A percentile compares a stretch with the other conserved stretches of the same genome.
Conservation (phyloP, 495 filamentous ascomycete species). For the Astrocystis sublimbata region DNA sequence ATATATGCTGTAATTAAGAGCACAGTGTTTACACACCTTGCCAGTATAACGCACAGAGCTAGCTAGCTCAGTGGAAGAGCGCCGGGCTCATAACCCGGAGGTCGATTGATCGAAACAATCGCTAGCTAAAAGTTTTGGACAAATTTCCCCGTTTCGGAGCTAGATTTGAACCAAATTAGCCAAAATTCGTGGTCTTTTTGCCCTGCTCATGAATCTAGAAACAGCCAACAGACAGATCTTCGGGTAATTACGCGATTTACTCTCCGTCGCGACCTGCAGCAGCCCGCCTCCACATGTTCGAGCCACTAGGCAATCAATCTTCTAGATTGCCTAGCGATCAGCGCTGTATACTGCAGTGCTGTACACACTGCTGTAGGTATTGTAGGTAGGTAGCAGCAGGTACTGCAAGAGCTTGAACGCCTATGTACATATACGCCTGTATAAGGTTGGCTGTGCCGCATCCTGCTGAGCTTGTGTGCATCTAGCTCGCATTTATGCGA, state of each 20-base stretch:
- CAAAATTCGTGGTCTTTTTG: neutral
- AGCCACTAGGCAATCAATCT: neutral
- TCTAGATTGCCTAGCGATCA: neutral
- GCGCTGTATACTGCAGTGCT: neutral
- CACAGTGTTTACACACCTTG: neutral
- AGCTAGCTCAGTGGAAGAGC: slow-evolving; percentile 42
- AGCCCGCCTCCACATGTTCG: neutral
- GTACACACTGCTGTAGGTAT: too few relatives aligned
- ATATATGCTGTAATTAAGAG: neutral
- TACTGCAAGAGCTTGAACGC: too few relatives aligned
- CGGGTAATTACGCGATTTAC: slow-evolving; percentile 6
- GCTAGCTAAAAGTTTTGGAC: slow-evolving; percentile 29
- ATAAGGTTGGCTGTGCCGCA: neutral
- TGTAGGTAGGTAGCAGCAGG: too few relatives aligned
- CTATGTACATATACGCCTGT: too few relatives aligned
- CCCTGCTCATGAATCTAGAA: neutral
- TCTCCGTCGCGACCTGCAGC: slow-evolving; percentile 4
- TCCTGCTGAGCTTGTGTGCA: neutral
- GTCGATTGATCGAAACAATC: slow-evolving; percentile 48
- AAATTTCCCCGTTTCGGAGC: neutral
- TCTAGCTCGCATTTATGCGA: neutral
- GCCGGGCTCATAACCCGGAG: slow-evolving; percentile 52
- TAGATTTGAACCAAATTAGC: neutral
- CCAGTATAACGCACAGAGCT: neutral
- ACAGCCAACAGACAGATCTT: slow-evolving; percentile 3